phyloP scores from a whole-genome alignment of 345 rosid genomes.

The Melastoma malabathricum region DNA sequence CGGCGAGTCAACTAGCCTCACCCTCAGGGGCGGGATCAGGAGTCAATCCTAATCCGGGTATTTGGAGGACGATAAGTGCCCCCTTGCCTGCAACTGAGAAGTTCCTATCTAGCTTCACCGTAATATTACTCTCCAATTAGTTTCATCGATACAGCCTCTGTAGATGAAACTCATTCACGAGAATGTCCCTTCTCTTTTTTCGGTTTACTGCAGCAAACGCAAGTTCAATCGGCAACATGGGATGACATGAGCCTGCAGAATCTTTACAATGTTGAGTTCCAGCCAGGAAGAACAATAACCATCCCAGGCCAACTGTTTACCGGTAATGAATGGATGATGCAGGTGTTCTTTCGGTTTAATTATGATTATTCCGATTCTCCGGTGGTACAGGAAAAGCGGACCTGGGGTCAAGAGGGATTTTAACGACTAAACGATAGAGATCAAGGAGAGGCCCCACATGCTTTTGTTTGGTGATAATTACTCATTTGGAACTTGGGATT shows the following conservation, averaged over 20 bases:
- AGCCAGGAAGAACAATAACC: conserved; percentile 21
- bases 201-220: conserved; percentile 20
- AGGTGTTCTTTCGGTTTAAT: conserved; percentile 7
- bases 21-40: conserved; percentile 30
- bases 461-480: conserved; percentile 5
- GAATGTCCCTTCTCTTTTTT: background rate
- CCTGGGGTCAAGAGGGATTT: too few species aligned
- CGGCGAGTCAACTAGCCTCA: conserved; percentile 30
- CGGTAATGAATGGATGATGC: conserved; percentile 19
- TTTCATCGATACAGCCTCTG: background rate
- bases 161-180: background rate
- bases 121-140: conserved; percentile 11
- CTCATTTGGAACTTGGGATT: background rate
- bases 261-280: conserved; percentile 39
- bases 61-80: conserved; percentile 22
- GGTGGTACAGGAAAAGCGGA: background rate
- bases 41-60: conserved; percentile 25
- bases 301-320: conserved; percentile 30
- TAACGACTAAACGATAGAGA: conserved; percentile 4
- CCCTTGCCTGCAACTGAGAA: conserved; percentile 25
- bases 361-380: conserved; percentile 1
- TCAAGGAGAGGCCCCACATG: conserved; percentile 3
- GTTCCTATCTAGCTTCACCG: conserved; percentile 28
- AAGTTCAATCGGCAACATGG: conserved; percentile 29
- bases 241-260: conserved; percentile 57